Evolutionary conservation across 2,329 filamentous ascomycete genomes (phyloP).

Genomic region (Venturia effusa): DNA sequence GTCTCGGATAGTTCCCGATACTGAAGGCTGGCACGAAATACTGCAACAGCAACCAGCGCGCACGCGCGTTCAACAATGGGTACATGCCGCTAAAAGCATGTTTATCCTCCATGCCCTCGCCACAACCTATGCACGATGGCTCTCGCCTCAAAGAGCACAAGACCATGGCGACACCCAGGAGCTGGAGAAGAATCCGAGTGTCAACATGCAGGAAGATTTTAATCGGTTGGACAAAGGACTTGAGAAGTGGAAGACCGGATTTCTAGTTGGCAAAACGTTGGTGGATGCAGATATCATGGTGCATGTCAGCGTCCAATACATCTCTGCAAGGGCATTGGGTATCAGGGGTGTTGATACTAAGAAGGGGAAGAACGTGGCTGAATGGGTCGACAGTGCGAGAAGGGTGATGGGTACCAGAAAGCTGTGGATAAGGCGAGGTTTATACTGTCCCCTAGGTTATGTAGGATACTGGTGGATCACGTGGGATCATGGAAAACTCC

Average conservation of each 20-base stretch:
- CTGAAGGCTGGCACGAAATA: slow-evolving; percentile 30
- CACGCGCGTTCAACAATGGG: slow-evolving; percentile 30
- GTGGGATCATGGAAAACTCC: background rate
- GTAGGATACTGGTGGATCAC: background rate
- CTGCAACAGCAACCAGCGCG: slow-evolving; percentile 24
- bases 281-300: slow-evolving; percentile 37
- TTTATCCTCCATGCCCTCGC: slow-evolving; percentile 35
- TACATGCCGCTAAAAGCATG: slow-evolving; percentile 37
- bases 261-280: slow-evolving; percentile 31
- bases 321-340: slow-evolving; percentile 28
- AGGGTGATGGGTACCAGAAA: slow-evolving; percentile 24
- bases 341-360: slow-evolving; percentile 20
- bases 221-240: slow-evolving; percentile 35
- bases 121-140: slow-evolving; percentile 34
- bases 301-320: slow-evolving; percentile 31
- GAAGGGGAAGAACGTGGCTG: slow-evolving; percentile 22
- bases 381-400: slow-evolving; percentile 29
- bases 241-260: slow-evolving; percentile 26
- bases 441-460: background rate
- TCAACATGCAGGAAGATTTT: slow-evolving; percentile 35
- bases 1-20: slow-evolving; percentile 36
- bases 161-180: slow-evolving; percentile 19
- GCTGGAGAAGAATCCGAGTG: slow-evolving; percentile 25
- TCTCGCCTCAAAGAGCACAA: slow-evolving; percentile 21
- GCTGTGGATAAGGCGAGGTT: slow-evolving; percentile 31